Conservation (phyloP, 352 stramenopile genomes). For the Thraustochytrium sp. region DNA sequence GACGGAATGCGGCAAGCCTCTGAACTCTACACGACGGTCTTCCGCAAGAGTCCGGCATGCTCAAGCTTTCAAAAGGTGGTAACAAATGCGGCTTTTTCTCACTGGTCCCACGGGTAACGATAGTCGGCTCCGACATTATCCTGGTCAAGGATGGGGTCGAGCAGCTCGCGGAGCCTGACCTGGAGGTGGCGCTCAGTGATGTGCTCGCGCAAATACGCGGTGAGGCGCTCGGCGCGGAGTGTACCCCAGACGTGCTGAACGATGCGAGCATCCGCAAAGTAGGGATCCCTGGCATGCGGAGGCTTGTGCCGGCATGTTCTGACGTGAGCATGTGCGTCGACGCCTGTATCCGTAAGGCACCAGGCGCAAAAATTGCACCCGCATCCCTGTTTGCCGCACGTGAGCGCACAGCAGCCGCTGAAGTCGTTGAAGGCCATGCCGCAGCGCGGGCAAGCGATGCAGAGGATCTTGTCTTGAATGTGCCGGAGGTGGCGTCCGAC, state of each 20-base stretch:
- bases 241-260: background rate
- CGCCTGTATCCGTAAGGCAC: background rate
- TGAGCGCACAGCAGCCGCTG: background rate
- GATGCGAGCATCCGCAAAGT: background rate
- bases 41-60: too few species aligned
- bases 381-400: background rate
- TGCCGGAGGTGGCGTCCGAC: background rate
- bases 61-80: too few species aligned
- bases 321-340: background rate
- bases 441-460: background rate
- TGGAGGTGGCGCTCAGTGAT: background rate
- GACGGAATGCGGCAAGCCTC: too few species aligned
- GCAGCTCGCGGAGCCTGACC: background rate
- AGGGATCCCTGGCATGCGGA: background rate
- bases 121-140: too few species aligned
- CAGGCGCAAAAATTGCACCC: slow-evolving; percentile 20
- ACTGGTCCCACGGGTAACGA: too few species aligned
- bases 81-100: too few species aligned
- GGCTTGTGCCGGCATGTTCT: background rate
- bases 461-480: background rate
- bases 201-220: background rate
- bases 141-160: too few species aligned
- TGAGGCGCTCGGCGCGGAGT: background rate
- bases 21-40: too few species aligned
- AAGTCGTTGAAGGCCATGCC: background rate